Base-by-base conservation (phyloP, 768 basidiomycete genomes). In the Lactarius evosmus region DNA sequence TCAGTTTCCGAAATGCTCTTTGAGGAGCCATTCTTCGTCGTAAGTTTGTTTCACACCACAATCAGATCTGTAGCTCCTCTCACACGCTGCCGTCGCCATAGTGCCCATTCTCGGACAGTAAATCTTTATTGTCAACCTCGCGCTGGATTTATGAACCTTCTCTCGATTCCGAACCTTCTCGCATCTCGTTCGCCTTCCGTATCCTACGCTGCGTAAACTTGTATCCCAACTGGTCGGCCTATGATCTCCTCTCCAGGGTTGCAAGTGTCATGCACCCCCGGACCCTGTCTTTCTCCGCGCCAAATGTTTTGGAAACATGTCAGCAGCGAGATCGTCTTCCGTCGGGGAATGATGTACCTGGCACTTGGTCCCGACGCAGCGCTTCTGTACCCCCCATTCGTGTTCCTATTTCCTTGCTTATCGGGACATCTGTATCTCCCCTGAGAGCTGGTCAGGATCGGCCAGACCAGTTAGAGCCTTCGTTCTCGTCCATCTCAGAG, bases 101-200 rank as follows among this genome's bases (percentile, higher is more conserved):
- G 62, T 53, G 62, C 49, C 27, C 49, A 34, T 29, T 17, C 27
- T n/a, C 58, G 25, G 38, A 59, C 32, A 22, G 36, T 34, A 40
- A 36, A 19, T 30, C 52, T 22, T 30, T 34, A 12, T 52, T 53
- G 19, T 36, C 57, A 1, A 36, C 62, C 34, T 49, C 56, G 25
- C 53, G 66, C 58, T 66, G 66, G 66, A 33, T 29, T 34, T 65
- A 66, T 51, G 62, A 66, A 27, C 49, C 66, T 38, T 56, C 62
- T 56, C 46, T 66, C 4, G 66, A 66, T 54, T 30, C 44, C 30
- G 66, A 66, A 16, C 56, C 66, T n/a, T 59, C 66, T 44, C 66
- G 66, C 51, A 66, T 66, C 25, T 59, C 66, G n/a, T 64, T 66
- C 38, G 66, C 66, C 29, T 66, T 65, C 34, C 53, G 33, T 25